These are phyloP conservation scores for Xylariales sp. DNA, from an alignment of 2,329 filamentous ascomycete species.

Conservation along the genomic window DNA sequence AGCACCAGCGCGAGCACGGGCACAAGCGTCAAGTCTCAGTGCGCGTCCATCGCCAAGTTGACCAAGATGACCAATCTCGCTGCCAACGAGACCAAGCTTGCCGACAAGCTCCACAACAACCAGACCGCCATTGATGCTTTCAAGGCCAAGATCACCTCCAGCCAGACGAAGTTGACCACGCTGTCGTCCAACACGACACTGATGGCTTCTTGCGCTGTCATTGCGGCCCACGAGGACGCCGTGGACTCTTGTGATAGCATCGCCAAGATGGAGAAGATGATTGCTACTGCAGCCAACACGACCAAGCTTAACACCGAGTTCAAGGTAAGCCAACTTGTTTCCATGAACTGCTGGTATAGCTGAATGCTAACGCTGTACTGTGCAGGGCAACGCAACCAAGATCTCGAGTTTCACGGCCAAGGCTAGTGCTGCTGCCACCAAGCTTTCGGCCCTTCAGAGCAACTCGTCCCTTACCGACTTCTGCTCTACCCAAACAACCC, in stretches of 20 bases:
- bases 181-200: slow-evolving; percentile 32
- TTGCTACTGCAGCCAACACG: slow-evolving; percentile 23
- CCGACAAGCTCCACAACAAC: slow-evolving; percentile 28
- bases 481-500: slow-evolving; percentile 12
- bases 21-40: slow-evolving; percentile 26
- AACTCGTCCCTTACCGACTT: slow-evolving; percentile 29
- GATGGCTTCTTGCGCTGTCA: slow-evolving; percentile 26
- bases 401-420: slow-evolving; percentile 28
- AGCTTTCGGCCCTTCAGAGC: slow-evolving; percentile 25
- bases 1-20: slow-evolving; percentile 23
- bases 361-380: background rate
- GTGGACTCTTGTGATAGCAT: slow-evolving; percentile 26
- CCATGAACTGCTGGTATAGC: background rate
- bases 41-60: slow-evolving; percentile 26
- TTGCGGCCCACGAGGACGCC: slow-evolving; percentile 25
- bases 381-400: slow-evolving; percentile 26
- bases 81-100: slow-evolving; percentile 31
- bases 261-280: slow-evolving; percentile 20
- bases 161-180: slow-evolving; percentile 23
- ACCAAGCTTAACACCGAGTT: slow-evolving; percentile 28
- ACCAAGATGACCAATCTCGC: slow-evolving; percentile 28
- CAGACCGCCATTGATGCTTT: slow-evolving; percentile 30
- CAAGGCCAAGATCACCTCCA: slow-evolving; percentile 30
- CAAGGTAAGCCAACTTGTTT: slow-evolving; percentile 12
- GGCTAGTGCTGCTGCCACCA: slow-evolving; percentile 20